Base-by-base conservation (phyloP, 108 stramenopile species). In the Conticribra weissflogii region DNA sequence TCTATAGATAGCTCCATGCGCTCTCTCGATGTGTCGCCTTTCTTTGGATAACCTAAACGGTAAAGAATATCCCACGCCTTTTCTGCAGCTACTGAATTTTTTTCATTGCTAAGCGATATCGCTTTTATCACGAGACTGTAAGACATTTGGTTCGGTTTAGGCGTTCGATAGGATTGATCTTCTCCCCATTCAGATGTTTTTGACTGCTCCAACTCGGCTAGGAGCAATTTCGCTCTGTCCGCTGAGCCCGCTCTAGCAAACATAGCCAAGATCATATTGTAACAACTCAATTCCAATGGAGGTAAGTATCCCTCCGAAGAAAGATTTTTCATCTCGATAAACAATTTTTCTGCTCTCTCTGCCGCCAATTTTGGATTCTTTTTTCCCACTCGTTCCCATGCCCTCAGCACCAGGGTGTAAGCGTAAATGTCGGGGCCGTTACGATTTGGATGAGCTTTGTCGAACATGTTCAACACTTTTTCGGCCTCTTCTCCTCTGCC, bases 201-300 rank as follows among this genome's bases (percentile, higher is more conserved):
- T 30, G 17, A 23, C n/a, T n/a, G n/a, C n/a, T 60, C 32, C 81
- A 95, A 87, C 56, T 92, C 83, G 4, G 68, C 21, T 31, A 92
- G 23, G 21, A 95, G 71, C n/a, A 81, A 57, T 60, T 85, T 62
- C 5, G 87, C 90, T 15, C 55, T 51, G 14, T 78, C 63, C 15
- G 76, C 46, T 41, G 88, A 70, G 1, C 82, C 87, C 18, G 86
- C 56, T 64, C 87, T 91, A 14, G 91, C 87, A 71, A 81, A 91
- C 21, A 70, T 73, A 59, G 89, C 91, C 79, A 92, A 79, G 12
- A 92, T 68, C 73, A 92, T 88, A 47, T 95, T 95, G 55, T 82
- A 86, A 16, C 88, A 73, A 60, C 84, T 83, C 27, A 89, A 85
- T 63, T 88, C 87, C 23, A 70, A 36, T 28, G 21, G 25, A 23